phyloP scores from a whole-genome alignment of 2,329 filamentous ascomycete genomes.

The Pseudogymnoascus sp. region DNA sequence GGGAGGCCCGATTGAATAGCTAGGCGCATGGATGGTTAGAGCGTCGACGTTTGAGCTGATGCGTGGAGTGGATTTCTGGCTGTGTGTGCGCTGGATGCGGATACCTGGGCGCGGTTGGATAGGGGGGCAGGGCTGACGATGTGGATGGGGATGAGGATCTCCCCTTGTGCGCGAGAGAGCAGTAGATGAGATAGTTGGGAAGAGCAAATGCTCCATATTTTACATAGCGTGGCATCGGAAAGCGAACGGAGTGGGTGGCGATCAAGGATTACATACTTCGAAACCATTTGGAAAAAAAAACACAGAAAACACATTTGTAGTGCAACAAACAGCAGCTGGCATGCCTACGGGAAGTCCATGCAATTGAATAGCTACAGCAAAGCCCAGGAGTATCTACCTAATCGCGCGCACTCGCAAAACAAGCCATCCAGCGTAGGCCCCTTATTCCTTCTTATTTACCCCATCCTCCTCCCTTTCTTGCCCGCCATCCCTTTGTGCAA shows the following conservation, averaged over 20 bases:
- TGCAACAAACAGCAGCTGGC: background rate
- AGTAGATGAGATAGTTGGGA: background rate
- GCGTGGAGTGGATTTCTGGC: background rate
- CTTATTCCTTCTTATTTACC: background rate
- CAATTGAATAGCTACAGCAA: background rate
- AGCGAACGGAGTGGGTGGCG: background rate
- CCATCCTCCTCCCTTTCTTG: background rate
- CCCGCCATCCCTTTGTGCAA: background rate
- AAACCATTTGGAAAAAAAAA: background rate
- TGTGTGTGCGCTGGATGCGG: background rate
- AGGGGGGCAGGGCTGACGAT: background rate
- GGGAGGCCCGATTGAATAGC: background rate
- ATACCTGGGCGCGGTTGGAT: background rate
- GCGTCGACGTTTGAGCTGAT: background rate
- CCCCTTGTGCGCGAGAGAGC: background rate
- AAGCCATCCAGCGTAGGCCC: background rate
- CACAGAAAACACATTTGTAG: background rate
- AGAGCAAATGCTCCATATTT: background rate
- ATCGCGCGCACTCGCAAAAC: background rate
- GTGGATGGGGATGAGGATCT: background rate
- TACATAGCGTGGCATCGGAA: background rate
- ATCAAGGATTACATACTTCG: background rate
- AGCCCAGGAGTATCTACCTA: constrained; percentile 5
- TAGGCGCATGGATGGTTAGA: background rate
- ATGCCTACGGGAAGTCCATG: background rate